phyloP scores from a whole-genome alignment of 148 eudicot species.

The Arctostaphylos glauca region DNA sequence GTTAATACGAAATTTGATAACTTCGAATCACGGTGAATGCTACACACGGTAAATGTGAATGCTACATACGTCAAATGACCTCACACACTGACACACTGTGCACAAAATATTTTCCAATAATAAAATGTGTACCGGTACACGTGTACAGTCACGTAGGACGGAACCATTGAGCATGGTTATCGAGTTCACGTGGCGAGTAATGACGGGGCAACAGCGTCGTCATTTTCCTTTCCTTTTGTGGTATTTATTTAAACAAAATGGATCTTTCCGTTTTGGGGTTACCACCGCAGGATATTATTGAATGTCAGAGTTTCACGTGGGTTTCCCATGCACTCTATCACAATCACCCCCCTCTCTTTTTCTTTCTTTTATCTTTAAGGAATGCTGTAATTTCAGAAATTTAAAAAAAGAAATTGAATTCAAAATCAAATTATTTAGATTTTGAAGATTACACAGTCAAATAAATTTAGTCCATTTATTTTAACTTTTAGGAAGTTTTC shows the following conservation, averaged over 20 bases:
- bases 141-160: neutral
- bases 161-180: neutral
- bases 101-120: too few relatives aligned
- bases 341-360: neutral
- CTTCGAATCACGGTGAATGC: too few relatives aligned
- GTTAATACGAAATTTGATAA: too few relatives aligned
- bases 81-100: too few relatives aligned
- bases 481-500: too few relatives aligned
- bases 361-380: neutral
- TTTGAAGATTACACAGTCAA: too few relatives aligned
- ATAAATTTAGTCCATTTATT: too few relatives aligned
- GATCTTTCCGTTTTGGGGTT: neutral
- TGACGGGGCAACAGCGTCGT: neutral
- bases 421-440: too few relatives aligned
- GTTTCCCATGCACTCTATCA: constrained; percentile 19
- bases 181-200: neutral
- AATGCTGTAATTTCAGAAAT: too few relatives aligned
- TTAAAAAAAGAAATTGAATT: too few relatives aligned
- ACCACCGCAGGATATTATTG: constrained; percentile 5
- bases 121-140: neutral
- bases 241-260: neutral
- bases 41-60: too few relatives aligned
- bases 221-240: neutral
- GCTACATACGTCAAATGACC: too few relatives aligned
- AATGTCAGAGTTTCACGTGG: constrained; percentile 35